Percentiles rank a stretch among this genome's conserved stretches.
These are phyloP conservation scores for Akebia trifoliata DNA, from an alignment of 164 flowering plant species.

Conservation along the genomic window DNA sequence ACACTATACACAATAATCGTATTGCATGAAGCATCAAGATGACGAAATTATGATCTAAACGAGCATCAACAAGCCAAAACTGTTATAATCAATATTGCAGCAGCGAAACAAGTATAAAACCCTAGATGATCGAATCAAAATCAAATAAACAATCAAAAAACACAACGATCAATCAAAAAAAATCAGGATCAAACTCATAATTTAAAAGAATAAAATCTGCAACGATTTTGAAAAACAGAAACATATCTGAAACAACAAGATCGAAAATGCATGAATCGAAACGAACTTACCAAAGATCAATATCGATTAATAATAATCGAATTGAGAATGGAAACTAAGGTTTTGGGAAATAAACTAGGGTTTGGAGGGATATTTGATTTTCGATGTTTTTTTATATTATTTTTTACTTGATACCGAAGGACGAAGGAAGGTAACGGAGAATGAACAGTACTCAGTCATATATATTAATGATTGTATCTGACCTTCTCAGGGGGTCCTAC, in stretches of 20 bases:
- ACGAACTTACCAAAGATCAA: constrained; percentile 6
- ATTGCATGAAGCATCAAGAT: neutral
- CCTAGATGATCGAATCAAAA: neutral
- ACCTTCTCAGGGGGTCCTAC: too few relatives aligned
- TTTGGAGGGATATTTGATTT: constrained; percentile 8
- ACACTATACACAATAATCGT: neutral
- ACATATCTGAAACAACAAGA: neutral
- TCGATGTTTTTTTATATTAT: neutral
- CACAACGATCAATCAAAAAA: too few relatives aligned
- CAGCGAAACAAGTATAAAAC: neutral
- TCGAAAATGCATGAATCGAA: neutral
- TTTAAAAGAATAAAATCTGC: neutral
- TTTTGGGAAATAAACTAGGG: constrained; percentile 7
- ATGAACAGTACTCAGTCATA: too few relatives aligned
- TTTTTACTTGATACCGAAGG: neutral
- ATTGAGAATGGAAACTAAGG: constrained; percentile 2
- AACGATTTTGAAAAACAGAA: neutral
- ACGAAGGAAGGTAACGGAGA: neutral
- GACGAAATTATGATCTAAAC: neutral
- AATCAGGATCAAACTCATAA: constrained; percentile 1
- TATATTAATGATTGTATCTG: too few relatives aligned
- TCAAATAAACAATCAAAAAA: neutral
- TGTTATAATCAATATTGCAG: neutral
- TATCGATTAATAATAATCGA: neutral
- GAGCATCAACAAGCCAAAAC: neutral